Evolutionary conservation across 2,329 filamentous ascomycete species (phyloP).

Genomic region (Cercospora sp.): DNA sequence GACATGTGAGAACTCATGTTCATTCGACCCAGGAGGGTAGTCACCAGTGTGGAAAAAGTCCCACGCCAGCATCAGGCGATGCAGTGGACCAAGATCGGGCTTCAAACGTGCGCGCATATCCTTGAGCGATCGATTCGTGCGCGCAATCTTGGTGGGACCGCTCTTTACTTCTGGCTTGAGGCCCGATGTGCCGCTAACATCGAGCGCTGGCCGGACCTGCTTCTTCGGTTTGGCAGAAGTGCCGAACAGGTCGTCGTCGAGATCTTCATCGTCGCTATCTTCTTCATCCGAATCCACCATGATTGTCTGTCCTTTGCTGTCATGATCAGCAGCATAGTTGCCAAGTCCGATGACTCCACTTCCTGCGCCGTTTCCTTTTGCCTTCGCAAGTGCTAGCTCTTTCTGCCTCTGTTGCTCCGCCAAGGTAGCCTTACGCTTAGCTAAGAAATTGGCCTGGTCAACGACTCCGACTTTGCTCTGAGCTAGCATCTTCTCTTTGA

Average conservation of each 20-base stretch:
- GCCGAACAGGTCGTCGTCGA: constrained; percentile 69
- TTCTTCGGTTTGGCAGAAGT: constrained; percentile 51
- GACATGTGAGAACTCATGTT: constrained; percentile 72
- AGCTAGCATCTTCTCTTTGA: constrained; percentile 28
- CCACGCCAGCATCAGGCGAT: constrained; percentile 86
- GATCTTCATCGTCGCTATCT: constrained; percentile 47
- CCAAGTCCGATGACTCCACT: constrained; percentile 74
- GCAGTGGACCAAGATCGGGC: constrained; percentile 81
- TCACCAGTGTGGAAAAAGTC: constrained; percentile 90
- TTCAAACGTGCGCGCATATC: constrained; percentile 92
- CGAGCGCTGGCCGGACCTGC: constrained; percentile 35
- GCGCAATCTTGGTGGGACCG: constrained; percentile 79
- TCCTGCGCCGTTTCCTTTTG: constrained; percentile 67
- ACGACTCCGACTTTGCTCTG: constrained; percentile 39
- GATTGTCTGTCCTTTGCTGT: constrained; percentile 73
- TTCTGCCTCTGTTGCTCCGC: constrained; percentile 73
- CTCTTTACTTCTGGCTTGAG: constrained; percentile 53
- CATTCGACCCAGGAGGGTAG: constrained; percentile 72
- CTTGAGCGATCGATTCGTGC: constrained; percentile 77
- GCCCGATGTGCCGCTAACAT: constrained; percentile 35
- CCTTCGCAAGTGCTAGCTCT: constrained; percentile 31
- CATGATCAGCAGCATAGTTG: constrained; percentile 75
- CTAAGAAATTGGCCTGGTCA: constrained; percentile 62
- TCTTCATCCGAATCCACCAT: constrained; percentile 77
- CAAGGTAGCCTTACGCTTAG: constrained; percentile 71